Percentiles rank a stretch among this genome's conserved stretches.
Conservation (phyloP, 83 land plant genomes). For the Isoetes engelmannii region DNA sequence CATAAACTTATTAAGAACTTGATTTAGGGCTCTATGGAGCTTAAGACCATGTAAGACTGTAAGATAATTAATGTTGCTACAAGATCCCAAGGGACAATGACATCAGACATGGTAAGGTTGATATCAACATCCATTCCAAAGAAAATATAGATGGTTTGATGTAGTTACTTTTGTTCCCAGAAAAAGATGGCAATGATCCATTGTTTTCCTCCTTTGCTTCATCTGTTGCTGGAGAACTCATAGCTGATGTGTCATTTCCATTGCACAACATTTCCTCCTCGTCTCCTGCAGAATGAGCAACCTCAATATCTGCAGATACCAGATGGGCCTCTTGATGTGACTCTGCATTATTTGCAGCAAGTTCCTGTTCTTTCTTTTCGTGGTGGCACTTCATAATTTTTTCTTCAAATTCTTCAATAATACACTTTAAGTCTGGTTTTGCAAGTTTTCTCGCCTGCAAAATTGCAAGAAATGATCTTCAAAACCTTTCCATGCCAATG, state of each 20-base stretch:
- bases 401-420: conserved; percentile 84
- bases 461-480: background rate
- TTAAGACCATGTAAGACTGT: too few species aligned
- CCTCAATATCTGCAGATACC: conserved; percentile 3
- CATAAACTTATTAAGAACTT: too few species aligned
- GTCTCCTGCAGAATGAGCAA: background rate
- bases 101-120: too few species aligned
- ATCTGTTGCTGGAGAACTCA: too few species aligned
- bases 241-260: background rate
- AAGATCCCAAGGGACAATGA: too few species aligned
- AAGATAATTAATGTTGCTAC: too few species aligned
- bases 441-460: conserved; percentile 81
- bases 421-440: conserved; percentile 68
- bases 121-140: too few species aligned
- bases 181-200: too few species aligned
- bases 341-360: conserved; percentile 62
- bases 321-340: conserved; percentile 38
- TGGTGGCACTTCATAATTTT: conserved; percentile 57
- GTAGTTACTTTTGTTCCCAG: too few species aligned
- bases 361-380: conserved; percentile 77
- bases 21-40: too few species aligned
- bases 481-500: background rate
- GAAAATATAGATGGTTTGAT: too few species aligned
- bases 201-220: too few species aligned
- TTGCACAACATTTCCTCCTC: background rate